These are phyloP conservation scores for Trichophyton rubrum DNA, from an alignment of 2,329 filamentous ascomycete species.

Conservation along the genomic window DNA sequence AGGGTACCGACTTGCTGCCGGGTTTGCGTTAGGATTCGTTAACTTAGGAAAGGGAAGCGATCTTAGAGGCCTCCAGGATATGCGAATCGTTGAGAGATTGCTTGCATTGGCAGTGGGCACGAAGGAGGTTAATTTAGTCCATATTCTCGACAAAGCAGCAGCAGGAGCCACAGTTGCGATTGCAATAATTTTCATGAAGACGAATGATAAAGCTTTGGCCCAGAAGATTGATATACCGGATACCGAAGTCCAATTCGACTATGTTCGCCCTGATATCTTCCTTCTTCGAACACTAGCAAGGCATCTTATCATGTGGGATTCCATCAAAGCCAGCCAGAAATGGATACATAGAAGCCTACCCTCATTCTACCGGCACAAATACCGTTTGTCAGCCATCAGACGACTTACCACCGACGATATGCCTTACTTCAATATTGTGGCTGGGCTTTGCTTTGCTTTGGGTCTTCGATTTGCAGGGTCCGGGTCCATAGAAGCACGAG, in stretches of 20 bases:
- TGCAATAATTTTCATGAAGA: slow-evolving; percentile 93
- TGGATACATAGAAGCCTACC: slow-evolving; percentile 73
- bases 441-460: slow-evolving; percentile 68
- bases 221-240: slow-evolving; percentile 88
- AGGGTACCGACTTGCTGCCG: slow-evolving; percentile 89
- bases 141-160: slow-evolving; percentile 83
- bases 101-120: slow-evolving; percentile 74
- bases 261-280: slow-evolving; percentile 85
- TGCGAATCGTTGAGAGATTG: slow-evolving; percentile 81
- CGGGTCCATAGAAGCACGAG: slow-evolving; percentile 56
- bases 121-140: slow-evolving; percentile 82
- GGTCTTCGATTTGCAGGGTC: slow-evolving; percentile 64
- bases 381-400: slow-evolving; percentile 47
- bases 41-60: slow-evolving; percentile 87
- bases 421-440: slow-evolving; percentile 83
- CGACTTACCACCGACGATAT: slow-evolving; percentile 68
- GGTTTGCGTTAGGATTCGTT: slow-evolving; percentile 85
- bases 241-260: slow-evolving; percentile 83
- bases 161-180: slow-evolving; percentile 87
- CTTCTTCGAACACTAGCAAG: slow-evolving; percentile 78
- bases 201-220: slow-evolving; percentile 73
- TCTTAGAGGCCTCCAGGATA: slow-evolving; percentile 78
- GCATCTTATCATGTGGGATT: slow-evolving; percentile 85
- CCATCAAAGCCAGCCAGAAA: slow-evolving; percentile 56
- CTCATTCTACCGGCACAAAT: slow-evolving; percentile 49